Evolutionary conservation across 2,329 filamentous ascomycete species (phyloP), one percentile per base, ranked within the genome.

Genomic region (Bisporella sp.): DNA sequence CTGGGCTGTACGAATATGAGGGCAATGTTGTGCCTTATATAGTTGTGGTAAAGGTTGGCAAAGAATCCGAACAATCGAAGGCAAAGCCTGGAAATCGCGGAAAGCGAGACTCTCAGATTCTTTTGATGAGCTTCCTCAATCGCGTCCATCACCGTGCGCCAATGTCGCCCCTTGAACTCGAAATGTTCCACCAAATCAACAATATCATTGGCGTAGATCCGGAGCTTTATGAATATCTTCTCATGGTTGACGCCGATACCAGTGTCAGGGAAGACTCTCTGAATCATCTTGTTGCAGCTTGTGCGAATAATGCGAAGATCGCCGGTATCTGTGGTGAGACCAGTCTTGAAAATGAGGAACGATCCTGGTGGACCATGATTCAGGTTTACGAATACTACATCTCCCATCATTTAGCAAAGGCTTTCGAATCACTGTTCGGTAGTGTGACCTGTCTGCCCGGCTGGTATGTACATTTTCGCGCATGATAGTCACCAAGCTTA

Each of bases 331-430:
- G 93, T 67, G 93, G 93, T 66, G 93, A 99, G 69, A 99, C 93
- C 1, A 93, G 85, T 68, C 76, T 99, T 63, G 88, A 96, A 67
- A 99, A 99, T 63, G 92, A 96, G 68, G 89, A 96, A 62, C 80
- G 85, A 59, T 91, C 85, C 62, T 97, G 91, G 90, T 96, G 89
- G 89, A 99, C 93, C 9, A 99, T 99, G 93, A 99, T 99, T 64
- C 93, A 99, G 69, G 93, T 99, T 57, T 99, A 99, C 72, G 93
- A 99, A 69, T 99, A 99, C 75, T 99, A 91, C 69, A 99, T 99
- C 65, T 97, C 93, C 31, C 93, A 99, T 76, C 87, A 99, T 70
- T 73, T 99, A 67, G 78, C 93, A 48, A 99, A 99, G 74, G 89
- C 93, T 55, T 99, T 99, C 66, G 93, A 99, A 68, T 96, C 90